These are phyloP conservation scores for Trypanosoma cruzi DNA, from an alignment of 208 protist genomes.

Conservation along the genomic window DNA sequence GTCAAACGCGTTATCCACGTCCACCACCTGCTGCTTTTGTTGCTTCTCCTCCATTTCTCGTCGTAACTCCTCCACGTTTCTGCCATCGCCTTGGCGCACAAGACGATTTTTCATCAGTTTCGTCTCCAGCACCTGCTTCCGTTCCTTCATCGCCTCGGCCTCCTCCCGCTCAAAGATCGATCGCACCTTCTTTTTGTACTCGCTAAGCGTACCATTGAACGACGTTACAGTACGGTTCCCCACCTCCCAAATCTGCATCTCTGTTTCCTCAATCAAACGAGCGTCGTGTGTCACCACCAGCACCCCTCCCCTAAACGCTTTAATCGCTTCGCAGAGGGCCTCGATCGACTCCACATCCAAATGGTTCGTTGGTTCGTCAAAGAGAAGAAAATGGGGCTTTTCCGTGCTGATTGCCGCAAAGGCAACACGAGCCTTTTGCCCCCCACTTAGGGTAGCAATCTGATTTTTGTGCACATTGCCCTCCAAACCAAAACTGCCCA, in stretches of 20 bases:
- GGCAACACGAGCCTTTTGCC: conserved; percentile 94
- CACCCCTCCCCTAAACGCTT: conserved; percentile 85
- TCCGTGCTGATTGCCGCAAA: conserved; percentile 92
- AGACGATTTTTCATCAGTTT: conserved; percentile 58
- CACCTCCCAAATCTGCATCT: conserved; percentile 92
- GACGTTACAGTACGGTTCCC: conserved; percentile 73
- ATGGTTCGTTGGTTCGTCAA: conserved; percentile 97
- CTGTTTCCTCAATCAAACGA: conserved; percentile 86
- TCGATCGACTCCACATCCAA: conserved; percentile 93
- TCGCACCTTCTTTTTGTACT: conserved; percentile 87
- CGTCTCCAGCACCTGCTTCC: conserved; percentile 44
- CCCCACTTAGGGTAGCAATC: conserved; percentile 93
- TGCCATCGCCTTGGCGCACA: conserved; percentile 39
- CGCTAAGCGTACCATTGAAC: conserved; percentile 80
- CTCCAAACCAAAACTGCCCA: conserved; percentile 91
- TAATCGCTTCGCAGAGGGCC: conserved; percentile 84
- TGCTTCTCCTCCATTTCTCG: conserved; percentile 35
- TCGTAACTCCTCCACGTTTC: conserved; percentile 9
- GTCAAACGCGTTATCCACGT: conserved; percentile 30
- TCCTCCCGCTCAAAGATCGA: conserved; percentile 76
- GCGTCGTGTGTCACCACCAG: conserved; percentile 93
- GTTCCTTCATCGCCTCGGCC: conserved; percentile 43
- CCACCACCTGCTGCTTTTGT: conserved; percentile 42
- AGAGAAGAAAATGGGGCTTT: conserved; percentile 93
- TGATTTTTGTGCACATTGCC: conserved; percentile 87